Conservation (phyloP, 2,329 filamentous ascomycete species). For the Apiospora marii region DNA sequence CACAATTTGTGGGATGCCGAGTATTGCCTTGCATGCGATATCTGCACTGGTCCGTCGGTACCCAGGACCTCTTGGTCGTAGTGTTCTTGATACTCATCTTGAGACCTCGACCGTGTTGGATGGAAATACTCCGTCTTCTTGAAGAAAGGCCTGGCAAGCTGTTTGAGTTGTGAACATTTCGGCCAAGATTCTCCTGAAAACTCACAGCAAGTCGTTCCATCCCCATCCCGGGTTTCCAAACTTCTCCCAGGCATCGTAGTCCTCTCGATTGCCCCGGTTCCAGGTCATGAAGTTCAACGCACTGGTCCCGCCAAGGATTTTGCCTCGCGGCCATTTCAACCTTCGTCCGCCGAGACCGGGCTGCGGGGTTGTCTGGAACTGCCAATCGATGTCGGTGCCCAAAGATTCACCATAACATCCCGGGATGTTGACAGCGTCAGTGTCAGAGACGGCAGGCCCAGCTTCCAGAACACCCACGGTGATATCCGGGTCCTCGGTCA, state of each 20-base stretch:
- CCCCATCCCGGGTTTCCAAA: conserved; percentile 67
- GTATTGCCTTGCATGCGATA: conserved; percentile 53
- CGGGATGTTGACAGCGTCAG: conserved; percentile 44
- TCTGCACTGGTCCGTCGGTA: conserved; percentile 54
- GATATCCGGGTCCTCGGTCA: conserved; percentile 52
- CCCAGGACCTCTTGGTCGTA: conserved; percentile 53
- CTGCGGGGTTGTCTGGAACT: conserved; percentile 50
- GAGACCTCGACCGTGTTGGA: conserved; percentile 40
- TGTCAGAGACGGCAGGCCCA: conserved; percentile 40
- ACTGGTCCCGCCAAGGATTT: conserved; percentile 68
- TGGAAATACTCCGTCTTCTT: conserved; percentile 59
- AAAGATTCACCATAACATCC: conserved; percentile 46
- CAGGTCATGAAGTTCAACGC: conserved; percentile 67
- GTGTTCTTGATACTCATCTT: conserved; percentile 45
- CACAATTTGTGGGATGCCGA: conserved; percentile 53
- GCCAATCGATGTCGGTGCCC: conserved; percentile 50
- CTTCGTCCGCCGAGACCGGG: conserved; percentile 47
- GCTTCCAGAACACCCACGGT: conserved; percentile 56
- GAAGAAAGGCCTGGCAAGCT: conserved; percentile 53
- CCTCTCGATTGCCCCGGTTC: conserved; percentile 53
- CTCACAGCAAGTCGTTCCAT: conserved; percentile 55
- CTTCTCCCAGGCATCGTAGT: conserved; percentile 64
- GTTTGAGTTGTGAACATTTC: not conserved
- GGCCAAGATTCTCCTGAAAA: not conserved
- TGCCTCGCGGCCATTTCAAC: conserved; percentile 52